Percentiles rank a stretch among this genome's conserved stretches.
phyloP scores from a whole-genome alignment of 1,284 basidiomycete genomes.

The Papiliotrema terrestris region DNA sequence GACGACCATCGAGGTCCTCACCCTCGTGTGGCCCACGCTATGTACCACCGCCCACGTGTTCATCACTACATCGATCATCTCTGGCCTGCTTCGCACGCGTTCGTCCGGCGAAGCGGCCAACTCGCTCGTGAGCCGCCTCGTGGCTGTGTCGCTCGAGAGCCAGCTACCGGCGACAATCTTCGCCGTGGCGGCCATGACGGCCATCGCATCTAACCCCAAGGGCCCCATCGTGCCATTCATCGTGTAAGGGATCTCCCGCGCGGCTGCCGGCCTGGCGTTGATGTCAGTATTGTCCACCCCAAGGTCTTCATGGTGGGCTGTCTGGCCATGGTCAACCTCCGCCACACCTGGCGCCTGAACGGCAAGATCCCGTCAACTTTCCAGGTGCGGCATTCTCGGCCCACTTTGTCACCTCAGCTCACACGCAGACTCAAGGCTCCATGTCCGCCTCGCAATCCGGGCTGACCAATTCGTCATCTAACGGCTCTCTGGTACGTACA shows the following conservation, averaged over 20 bases:
- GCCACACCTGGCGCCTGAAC: constrained; percentile 8
- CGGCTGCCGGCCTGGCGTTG: not conserved
- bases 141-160: constrained; percentile 6
- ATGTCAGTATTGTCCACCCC: constrained; percentile 11
- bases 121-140: constrained; percentile 5
- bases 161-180: constrained; percentile 9
- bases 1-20: not conserved
- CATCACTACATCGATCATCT: constrained; percentile 9
- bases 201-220: constrained; percentile 1
- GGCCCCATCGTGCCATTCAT: constrained; percentile 8
- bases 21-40: constrained; percentile 3
- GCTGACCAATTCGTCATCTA: too few relatives aligned
- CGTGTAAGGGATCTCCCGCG: not conserved
- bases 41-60: constrained; percentile 10
- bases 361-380: constrained; percentile 4
- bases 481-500: too few relatives aligned
- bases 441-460: too few relatives aligned
- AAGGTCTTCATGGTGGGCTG: constrained; percentile 12
- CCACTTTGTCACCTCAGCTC: not conserved
- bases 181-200: constrained; percentile 1
- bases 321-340: constrained; percentile 12
- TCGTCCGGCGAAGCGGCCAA: not conserved
- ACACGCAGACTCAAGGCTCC: too few relatives aligned
- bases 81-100: constrained; percentile 3
- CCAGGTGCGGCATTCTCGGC: constrained; percentile 1